phyloP scores from a whole-genome alignment of 2,329 filamentous ascomycete genomes.

The Penicillium janthinellum region DNA sequence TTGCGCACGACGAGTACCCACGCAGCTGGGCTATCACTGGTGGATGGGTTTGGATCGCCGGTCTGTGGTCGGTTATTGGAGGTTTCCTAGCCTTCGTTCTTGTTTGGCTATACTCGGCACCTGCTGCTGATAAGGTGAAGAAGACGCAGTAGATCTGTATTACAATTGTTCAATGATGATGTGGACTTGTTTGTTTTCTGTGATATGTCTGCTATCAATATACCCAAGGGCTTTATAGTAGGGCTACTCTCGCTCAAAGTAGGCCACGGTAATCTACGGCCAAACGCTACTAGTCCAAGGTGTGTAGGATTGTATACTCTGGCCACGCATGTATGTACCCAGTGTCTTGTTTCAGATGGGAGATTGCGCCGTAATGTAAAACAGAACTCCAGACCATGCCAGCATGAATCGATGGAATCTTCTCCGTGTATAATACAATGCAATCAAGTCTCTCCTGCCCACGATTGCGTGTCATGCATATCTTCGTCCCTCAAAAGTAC shows the following conservation, averaged over 20 bases:
- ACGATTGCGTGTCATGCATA: background rate
- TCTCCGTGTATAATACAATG: conserved; percentile 9
- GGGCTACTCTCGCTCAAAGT: no score
- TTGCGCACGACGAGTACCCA: conserved; percentile 96
- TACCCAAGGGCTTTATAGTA: background rate
- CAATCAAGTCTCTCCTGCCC: background rate
- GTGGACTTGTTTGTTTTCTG: conserved; percentile 18
- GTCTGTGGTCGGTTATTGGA: conserved; percentile 77
- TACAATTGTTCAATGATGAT: conserved; percentile 27
- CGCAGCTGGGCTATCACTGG: conserved; percentile 86
- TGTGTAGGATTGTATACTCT: background rate
- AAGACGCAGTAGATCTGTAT: conserved; percentile 48
- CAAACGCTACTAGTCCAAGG: no score
- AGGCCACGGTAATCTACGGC: no score
- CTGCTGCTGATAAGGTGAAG: conserved; percentile 48
- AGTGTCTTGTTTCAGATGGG: conserved; percentile 7
- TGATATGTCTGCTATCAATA: background rate
- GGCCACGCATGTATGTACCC: background rate
- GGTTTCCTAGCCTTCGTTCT: conserved; percentile 85
- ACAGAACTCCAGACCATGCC: conserved; percentile 30
- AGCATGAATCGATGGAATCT: conserved; percentile 20
- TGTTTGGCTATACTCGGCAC: conserved; percentile 81
- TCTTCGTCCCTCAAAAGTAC: background rate
- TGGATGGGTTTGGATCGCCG: conserved; percentile 92
- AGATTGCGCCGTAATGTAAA: conserved; percentile 9